Evolutionary conservation across 1,284 basidiomycete genomes (phyloP).

Genomic region (Xerocomus nothofagi): DNA sequence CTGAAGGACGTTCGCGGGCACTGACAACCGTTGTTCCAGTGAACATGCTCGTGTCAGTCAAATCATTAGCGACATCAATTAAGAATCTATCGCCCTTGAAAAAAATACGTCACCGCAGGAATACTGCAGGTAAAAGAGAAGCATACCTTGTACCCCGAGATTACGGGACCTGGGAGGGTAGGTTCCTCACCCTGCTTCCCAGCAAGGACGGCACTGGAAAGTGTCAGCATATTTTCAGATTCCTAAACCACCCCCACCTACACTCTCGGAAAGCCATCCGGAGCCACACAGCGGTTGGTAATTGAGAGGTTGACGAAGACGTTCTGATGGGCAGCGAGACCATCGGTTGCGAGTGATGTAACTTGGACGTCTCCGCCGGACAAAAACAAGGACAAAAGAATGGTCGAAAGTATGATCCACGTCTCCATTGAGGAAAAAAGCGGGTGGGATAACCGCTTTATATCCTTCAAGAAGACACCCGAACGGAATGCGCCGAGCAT

Average conservation of each 20-base stretch:
- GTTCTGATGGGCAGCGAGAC: background rate
- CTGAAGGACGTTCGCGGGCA: slow-evolving; percentile 20
- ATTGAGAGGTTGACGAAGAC: slow-evolving; percentile 6
- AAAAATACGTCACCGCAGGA: background rate
- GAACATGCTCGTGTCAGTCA: slow-evolving; percentile 28
- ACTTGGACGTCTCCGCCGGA: background rate
- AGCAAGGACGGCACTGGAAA: slow-evolving; percentile 5
- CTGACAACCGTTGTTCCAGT: slow-evolving; percentile 31
- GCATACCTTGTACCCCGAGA: slow-evolving; percentile 16
- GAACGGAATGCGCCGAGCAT: background rate
- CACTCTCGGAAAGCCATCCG: slow-evolving; percentile 16
- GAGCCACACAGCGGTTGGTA: slow-evolving; percentile 6
- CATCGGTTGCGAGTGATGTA: slow-evolving; percentile 4
- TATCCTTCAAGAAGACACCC: background rate
- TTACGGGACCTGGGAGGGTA: slow-evolving; percentile 14
- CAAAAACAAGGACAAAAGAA: background rate
- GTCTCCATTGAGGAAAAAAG: background rate
- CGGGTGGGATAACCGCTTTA: background rate
- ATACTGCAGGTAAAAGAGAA: background rate
- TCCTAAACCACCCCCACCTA: background rate
- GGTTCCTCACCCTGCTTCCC: background rate
- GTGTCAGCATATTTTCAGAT: background rate
- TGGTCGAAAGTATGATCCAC: slow-evolving; percentile 1
- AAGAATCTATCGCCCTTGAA: slow-evolving; percentile 20
- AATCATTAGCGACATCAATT: slow-evolving; percentile 24